phyloP scores from a whole-genome alignment of 305 asterid genomes.

The Ilex paraguariensis region DNA sequence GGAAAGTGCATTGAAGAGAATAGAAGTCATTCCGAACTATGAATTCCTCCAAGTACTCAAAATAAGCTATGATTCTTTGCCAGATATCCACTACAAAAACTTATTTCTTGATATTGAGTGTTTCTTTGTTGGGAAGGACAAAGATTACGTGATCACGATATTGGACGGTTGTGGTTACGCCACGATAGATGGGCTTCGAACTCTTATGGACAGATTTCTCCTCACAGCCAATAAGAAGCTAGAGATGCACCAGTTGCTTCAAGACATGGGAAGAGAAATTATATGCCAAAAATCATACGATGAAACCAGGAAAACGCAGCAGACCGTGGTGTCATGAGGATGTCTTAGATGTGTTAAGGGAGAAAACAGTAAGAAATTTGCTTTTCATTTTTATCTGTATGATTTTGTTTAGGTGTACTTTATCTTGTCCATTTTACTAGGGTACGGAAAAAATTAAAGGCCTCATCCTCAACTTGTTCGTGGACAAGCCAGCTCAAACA shows the following conservation, averaged over 20 bases:
- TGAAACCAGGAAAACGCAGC: slow-evolving; percentile 10
- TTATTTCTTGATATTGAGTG: not conserved
- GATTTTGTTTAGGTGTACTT: not conserved
- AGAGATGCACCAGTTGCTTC: slow-evolving; percentile 16
- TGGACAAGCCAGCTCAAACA: no score
- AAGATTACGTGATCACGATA: slow-evolving; percentile 5
- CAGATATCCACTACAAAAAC: slow-evolving; percentile 4
- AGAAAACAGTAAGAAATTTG: not conserved
- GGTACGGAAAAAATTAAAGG: not conserved
- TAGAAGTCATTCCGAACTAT: slow-evolving; percentile 13
- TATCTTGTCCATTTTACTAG: not conserved
- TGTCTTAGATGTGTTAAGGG: not conserved
- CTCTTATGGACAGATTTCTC: slow-evolving; percentile 12
- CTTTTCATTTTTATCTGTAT: not conserved
- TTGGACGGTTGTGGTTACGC: slow-evolving; percentile 12
- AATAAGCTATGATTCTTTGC: slow-evolving; percentile 12
- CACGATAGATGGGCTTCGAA: slow-evolving; percentile 13
- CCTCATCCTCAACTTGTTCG: no score
- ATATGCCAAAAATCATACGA: slow-evolving; percentile 4
- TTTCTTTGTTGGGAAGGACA: slow-evolving; percentile 15
- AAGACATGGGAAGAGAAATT: slow-evolving; percentile 15
- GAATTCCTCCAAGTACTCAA: slow-evolving; percentile 6
- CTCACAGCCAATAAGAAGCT: slow-evolving; percentile 8
- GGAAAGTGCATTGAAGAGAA: not conserved
- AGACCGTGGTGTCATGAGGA: not conserved